These are phyloP conservation scores for Tuber brumale DNA, from an alignment of 495 filamentous ascomycete genomes.

Conservation along the genomic window DNA sequence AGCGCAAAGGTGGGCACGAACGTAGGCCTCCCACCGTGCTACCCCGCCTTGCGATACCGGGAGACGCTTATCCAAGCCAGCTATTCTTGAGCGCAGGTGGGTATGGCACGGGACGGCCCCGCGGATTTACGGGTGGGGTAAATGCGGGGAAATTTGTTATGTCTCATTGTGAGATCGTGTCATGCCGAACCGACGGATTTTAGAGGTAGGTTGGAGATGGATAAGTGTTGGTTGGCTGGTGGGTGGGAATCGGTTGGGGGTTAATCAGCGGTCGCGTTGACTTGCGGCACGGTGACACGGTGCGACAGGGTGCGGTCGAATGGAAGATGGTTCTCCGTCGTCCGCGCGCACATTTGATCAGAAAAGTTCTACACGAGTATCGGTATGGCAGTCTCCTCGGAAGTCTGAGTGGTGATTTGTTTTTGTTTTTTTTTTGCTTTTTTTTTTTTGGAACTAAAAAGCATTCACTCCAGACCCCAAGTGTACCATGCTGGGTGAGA, in stretches of 20 bases:
- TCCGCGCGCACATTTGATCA: too few species aligned
- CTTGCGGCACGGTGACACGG: neutral
- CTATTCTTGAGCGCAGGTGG: neutral
- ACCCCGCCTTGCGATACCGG: neutral
- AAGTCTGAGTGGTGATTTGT: too few species aligned
- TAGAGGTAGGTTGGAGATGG: neutral
- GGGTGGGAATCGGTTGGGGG: too few species aligned
- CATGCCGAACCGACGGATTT: neutral
- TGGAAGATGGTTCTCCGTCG: neutral
- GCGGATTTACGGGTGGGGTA: neutral
- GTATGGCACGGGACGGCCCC: neutral
- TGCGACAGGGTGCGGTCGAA: neutral
- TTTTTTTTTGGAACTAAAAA: neutral
- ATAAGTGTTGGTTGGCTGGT: neutral
- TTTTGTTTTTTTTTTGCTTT: too few species aligned
- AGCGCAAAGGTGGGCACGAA: neutral
- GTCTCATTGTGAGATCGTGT: neutral
- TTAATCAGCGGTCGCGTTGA: too few species aligned
- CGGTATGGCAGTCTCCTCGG: too few species aligned
- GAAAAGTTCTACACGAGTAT: neutral
- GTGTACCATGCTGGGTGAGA: neutral
- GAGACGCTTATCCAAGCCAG: neutral
- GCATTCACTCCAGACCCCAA: neutral
- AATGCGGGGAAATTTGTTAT: neutral
- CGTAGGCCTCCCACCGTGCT: neutral